Conservation (phyloP, 257 asterid species). For the Ocimum tenuiflorum region DNA sequence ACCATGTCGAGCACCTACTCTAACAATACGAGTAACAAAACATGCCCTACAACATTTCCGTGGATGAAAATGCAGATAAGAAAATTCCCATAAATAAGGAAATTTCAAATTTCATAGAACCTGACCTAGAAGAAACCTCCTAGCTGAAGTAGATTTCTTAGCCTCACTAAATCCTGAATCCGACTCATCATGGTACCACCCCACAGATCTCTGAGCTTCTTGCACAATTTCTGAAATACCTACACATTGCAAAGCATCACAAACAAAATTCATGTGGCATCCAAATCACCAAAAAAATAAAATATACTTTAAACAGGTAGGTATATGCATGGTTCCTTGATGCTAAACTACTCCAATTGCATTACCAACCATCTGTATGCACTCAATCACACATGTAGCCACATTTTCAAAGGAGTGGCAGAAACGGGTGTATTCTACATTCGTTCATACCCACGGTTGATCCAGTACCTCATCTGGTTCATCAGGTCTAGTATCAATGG, state of each 20-base stretch:
- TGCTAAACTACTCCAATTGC: background rate
- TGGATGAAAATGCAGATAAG: background rate
- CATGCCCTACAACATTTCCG: background rate
- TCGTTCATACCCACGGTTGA: background rate
- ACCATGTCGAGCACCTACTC: slow-evolving; percentile 18
- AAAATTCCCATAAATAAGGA: background rate
- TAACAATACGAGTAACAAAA: slow-evolving; percentile 11
- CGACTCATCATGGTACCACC: slow-evolving; percentile 64
- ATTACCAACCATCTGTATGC: background rate
- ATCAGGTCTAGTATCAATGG: background rate
- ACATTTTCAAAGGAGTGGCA: background rate
- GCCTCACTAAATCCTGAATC: slow-evolving; percentile 36
- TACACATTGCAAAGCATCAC: slow-evolving; percentile 13
- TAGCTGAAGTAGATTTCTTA: slow-evolving; percentile 28
- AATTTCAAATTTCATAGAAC: slow-evolving; percentile 28
- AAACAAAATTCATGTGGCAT: background rate
- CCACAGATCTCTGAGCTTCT: slow-evolving; percentile 69
- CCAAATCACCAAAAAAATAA: background rate
- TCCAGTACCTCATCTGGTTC: background rate
- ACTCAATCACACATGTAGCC: background rate
- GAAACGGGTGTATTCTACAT: background rate
- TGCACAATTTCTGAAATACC: slow-evolving; percentile 74
- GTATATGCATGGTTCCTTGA: background rate
- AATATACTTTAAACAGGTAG: background rate
- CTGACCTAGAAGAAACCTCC: slow-evolving; percentile 51